These are phyloP conservation scores for Cladophialophora bantiana DNA, from an alignment of 2,329 filamentous ascomycete species.

Conservation along the genomic window DNA sequence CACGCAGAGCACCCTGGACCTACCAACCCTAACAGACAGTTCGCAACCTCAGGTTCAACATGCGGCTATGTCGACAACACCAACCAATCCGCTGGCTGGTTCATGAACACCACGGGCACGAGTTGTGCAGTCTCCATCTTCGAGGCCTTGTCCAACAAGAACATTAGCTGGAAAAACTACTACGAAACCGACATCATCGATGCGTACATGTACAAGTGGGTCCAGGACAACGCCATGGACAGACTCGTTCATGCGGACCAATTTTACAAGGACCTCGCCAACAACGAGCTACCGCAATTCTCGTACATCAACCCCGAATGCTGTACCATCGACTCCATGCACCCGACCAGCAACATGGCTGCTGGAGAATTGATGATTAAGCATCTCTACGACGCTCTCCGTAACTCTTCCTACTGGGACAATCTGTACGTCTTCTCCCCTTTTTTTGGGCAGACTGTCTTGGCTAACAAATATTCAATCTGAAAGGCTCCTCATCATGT, in stretches of 20 bases:
- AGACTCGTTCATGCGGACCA: slow-evolving; percentile 41
- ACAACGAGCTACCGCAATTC: slow-evolving; percentile 72
- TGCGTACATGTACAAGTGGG: slow-evolving; percentile 33
- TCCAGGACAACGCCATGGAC: slow-evolving; percentile 35
- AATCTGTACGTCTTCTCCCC: slow-evolving; percentile 16
- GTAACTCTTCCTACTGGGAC: slow-evolving; percentile 34
- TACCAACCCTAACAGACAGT: slow-evolving; percentile 32
- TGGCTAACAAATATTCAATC: not conserved
- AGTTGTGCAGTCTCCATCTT: slow-evolving; percentile 28
- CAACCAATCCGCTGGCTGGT: slow-evolving; percentile 29
- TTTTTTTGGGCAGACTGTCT: not conserved
- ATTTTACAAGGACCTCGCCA: slow-evolving; percentile 72
- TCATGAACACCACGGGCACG: slow-evolving; percentile 29
- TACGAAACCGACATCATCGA: slow-evolving; percentile 35
- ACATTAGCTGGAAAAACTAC: slow-evolving; percentile 36
- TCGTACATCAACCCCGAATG: slow-evolving; percentile 56
- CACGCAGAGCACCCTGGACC: slow-evolving; percentile 32
- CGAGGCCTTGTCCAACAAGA: slow-evolving; percentile 30
- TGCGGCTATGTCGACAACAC: slow-evolving; percentile 34
- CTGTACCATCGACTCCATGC: slow-evolving; percentile 34
- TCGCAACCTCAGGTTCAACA: slow-evolving; percentile 27
- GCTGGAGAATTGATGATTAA: slow-evolving; percentile 35
- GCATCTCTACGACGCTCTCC: slow-evolving; percentile 30
- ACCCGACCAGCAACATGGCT: slow-evolving; percentile 35
- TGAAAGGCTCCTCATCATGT: not conserved